phyloP scores from a whole-genome alignment of 495 filamentous ascomycete species.

The Bathelium albidoporum region DNA sequence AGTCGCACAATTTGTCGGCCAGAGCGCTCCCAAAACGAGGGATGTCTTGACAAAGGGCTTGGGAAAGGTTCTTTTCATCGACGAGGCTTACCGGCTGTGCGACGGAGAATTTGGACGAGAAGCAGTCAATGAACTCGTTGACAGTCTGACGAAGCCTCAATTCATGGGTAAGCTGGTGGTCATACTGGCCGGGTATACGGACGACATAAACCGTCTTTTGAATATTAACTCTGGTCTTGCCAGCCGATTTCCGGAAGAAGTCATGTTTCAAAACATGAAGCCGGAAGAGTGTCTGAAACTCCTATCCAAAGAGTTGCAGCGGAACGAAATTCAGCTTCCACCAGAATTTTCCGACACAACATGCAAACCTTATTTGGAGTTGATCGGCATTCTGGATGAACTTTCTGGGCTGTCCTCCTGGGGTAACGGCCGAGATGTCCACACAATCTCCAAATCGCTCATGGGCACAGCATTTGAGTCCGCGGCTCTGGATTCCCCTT shows the following conservation, averaged over 20 bases:
- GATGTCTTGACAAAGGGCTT: slow-evolving; percentile 48
- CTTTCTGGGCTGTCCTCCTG: slow-evolving; percentile 44
- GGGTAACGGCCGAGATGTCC: slow-evolving; percentile 60
- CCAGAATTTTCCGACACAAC: slow-evolving; percentile 15
- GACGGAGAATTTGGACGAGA: slow-evolving; percentile 54
- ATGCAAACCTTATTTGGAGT: slow-evolving; percentile 10
- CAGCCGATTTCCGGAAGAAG: slow-evolving; percentile 47
- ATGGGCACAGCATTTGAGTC: slow-evolving; percentile 35
- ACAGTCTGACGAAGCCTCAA: slow-evolving; percentile 52
- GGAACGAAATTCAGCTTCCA: slow-evolving; percentile 17
- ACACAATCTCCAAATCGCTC: slow-evolving; percentile 44
- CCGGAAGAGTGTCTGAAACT: slow-evolving; percentile 40
- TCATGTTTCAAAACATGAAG: slow-evolving; percentile 41
- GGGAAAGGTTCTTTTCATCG: slow-evolving; percentile 56
- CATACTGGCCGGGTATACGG: slow-evolving; percentile 65
- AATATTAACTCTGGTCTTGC: slow-evolving; percentile 48
- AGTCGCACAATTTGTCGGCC: slow-evolving; percentile 40
- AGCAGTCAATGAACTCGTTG: slow-evolving; percentile 64
- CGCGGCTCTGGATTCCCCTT: slow-evolving; percentile 5
- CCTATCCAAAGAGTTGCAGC: slow-evolving; percentile 13
- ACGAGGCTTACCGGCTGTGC: slow-evolving; percentile 55
- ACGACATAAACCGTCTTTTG: slow-evolving; percentile 63
- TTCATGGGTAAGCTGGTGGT: slow-evolving; percentile 57
- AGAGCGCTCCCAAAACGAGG: slow-evolving; percentile 54
- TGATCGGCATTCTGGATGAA: slow-evolving; percentile 32